Conservation (phyloP, 306 rosid genomes). For the cucumber (Cucumis sativus) region Cucumber_9930_V3 NC_026659.2:24348001-24348500, state of each 20-base stretch:
- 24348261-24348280: background rate
- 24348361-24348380: background rate
- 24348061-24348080: slow-evolving; percentile 18
- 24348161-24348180: background rate
- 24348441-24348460: background rate
- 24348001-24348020: slow-evolving; percentile 29
- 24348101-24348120: slow-evolving; percentile 19
- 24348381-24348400: background rate
- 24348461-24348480: background rate
- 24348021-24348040: slow-evolving; percentile 19
- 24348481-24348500: background rate
- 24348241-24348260: background rate
- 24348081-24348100: slow-evolving; percentile 16
- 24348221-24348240: background rate
- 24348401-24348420: background rate
- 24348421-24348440: background rate
- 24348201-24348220: background rate
- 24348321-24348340: background rate
- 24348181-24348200: background rate
- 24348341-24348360: background rate
- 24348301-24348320: background rate
- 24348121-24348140: background rate
- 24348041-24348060: slow-evolving; percentile 39
- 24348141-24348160: background rate
- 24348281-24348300: background rate